Conservation (phyloP, 805 yeast species). For the Spathaspora passalidarum region DNA sequence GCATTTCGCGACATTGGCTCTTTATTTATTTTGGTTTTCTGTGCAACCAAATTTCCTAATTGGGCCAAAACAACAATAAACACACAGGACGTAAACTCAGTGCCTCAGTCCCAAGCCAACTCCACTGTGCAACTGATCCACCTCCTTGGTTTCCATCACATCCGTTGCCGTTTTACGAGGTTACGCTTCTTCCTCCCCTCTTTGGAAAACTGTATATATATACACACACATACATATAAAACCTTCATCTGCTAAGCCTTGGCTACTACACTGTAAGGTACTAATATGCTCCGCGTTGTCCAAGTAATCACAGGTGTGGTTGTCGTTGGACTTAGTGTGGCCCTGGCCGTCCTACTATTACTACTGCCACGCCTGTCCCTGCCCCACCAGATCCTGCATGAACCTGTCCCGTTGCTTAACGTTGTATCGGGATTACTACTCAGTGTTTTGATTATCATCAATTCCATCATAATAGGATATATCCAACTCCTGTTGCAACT, state of each 20-base stretch:
- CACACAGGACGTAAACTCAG: no score
- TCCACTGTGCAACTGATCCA: background rate
- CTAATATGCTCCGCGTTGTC: conserved; percentile 7
- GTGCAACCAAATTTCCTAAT: background rate
- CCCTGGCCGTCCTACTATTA: conserved; percentile 2
- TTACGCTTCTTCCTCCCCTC: no score
- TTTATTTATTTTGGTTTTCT: background rate
- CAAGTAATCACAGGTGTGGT: conserved; percentile 1
- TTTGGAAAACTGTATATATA: no score
- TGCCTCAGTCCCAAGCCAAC: no score
- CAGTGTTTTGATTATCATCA: conserved; percentile 3
- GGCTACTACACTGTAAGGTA: no score
- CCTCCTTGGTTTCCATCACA: no score
- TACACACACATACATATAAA: no score
- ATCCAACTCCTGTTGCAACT: conserved; percentile 6
- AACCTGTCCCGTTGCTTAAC: conserved; percentile 1
- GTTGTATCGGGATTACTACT: conserved; percentile 7
- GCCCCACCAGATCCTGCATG: background rate
- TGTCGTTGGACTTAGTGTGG: conserved; percentile 1
- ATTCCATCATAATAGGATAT: conserved; percentile 4
- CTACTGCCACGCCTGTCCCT: background rate
- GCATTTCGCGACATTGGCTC: background rate
- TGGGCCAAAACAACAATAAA: background rate
- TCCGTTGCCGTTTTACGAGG: no score
- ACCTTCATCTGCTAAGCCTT: no score